These are phyloP conservation scores for Fulvia fulva DNA, from an alignment of 2,329 filamentous ascomycete genomes.

Conservation along the genomic window DNA sequence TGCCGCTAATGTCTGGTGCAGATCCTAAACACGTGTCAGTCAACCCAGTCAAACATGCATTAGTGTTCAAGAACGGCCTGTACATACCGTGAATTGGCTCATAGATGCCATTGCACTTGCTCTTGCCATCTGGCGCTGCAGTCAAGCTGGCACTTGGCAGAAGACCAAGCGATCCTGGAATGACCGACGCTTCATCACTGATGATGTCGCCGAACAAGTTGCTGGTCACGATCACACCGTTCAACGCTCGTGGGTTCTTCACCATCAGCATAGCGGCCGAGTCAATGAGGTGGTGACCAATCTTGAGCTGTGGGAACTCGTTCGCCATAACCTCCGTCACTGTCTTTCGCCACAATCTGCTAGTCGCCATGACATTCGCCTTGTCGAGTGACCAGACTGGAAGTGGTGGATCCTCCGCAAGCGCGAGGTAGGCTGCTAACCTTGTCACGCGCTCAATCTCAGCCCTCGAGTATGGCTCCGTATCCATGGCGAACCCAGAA, in stretches of 20 bases:
- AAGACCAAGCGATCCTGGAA: conserved; percentile 84
- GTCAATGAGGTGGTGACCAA: conserved; percentile 90
- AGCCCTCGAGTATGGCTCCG: conserved; percentile 74
- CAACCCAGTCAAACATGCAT: background rate
- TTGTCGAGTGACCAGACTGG: conserved; percentile 89
- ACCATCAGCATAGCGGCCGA: conserved; percentile 97
- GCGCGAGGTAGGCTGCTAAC: conserved; percentile 74
- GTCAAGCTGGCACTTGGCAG: conserved; percentile 83
- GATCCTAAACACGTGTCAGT: conserved; percentile 52
- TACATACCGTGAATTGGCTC: conserved; percentile 86
- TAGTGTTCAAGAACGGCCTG: background rate
- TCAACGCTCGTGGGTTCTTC: conserved; percentile 83
- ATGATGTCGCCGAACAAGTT: conserved; percentile 97
- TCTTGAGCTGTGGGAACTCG: conserved; percentile 82
- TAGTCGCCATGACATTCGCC: conserved; percentile 92
- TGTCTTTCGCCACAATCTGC: conserved; percentile 81
- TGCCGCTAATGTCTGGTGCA: conserved; percentile 87
- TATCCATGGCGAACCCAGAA: conserved; percentile 72
- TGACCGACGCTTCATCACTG: conserved; percentile 89
- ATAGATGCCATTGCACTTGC: conserved; percentile 87
- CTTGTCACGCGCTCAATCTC: conserved; percentile 88
- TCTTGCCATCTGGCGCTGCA: conserved; percentile 80
- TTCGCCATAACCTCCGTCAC: conserved; percentile 78
- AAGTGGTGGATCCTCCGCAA: conserved; percentile 69
- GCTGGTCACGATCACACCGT: conserved; percentile 86